Percentiles rank a stretch among this genome's conserved stretches.
These are phyloP conservation scores for Didymellaceae sp. DNA, from an alignment of 2,329 filamentous ascomycete genomes.

Conservation along the genomic window DNA sequence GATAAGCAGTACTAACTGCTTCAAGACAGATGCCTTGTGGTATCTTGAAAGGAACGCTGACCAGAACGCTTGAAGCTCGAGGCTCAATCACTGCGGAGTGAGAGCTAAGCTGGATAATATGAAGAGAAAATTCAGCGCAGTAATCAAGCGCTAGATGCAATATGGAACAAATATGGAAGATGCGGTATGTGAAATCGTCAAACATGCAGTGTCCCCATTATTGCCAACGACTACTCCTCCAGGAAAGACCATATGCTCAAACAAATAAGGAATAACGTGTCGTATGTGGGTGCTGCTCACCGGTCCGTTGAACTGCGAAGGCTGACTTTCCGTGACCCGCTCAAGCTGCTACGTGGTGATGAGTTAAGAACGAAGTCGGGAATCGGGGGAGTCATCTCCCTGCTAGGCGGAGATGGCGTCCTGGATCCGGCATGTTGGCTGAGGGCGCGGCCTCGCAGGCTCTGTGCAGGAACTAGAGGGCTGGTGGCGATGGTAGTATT, in stretches of 20 bases:
- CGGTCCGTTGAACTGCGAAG: constrained; percentile 32
- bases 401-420: constrained; percentile 45
- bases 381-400: constrained; percentile 51
- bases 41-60: constrained; percentile 16
- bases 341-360: constrained; percentile 48
- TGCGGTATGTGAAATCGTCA: constrained; percentile 1
- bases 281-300: constrained; percentile 14
- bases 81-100: constrained; percentile 13
- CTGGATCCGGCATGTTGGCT: constrained; percentile 33
- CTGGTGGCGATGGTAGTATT: constrained; percentile 32
- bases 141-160: constrained; percentile 8
- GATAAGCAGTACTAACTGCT: constrained; percentile 8
- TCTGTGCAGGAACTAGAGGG: constrained; percentile 33
- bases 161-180: not conserved
- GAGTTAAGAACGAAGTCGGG: constrained; percentile 53
- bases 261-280: not conserved
- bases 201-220: constrained; percentile 5
- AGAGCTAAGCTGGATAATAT: constrained; percentile 8
- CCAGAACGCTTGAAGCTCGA: constrained; percentile 20
- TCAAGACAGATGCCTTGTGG: constrained; percentile 14
- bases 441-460: constrained; percentile 29
- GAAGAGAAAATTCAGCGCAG: constrained; percentile 14
- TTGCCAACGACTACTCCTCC: too few relatives aligned
- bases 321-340: constrained; percentile 37
- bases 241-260: too few relatives aligned